phyloP scores from a whole-genome alignment of 257 asterid genomes.

The Pogostemon cablin region DNA sequence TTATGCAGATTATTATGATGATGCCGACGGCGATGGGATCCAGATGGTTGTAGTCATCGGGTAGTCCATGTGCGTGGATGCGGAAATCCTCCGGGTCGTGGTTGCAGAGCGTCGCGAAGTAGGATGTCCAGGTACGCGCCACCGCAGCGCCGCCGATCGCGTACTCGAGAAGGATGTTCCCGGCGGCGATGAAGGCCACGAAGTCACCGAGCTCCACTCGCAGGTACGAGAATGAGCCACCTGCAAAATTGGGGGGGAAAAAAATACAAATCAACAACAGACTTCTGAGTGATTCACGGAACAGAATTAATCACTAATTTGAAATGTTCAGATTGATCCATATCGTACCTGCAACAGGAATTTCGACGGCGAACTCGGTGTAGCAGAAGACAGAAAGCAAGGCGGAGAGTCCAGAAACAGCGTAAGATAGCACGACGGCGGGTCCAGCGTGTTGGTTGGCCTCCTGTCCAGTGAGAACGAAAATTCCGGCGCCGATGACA shows the following conservation, averaged over 20 bases:
- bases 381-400: constrained; percentile 85
- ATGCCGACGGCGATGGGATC: constrained; percentile 57
- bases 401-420: constrained; percentile 76
- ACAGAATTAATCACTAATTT: no score
- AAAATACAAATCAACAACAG: neutral
- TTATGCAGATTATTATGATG: constrained; percentile 35
- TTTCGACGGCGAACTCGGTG: constrained; percentile 86
- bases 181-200: constrained; percentile 58
- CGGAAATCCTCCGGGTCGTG: constrained; percentile 44
- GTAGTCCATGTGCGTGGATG: constrained; percentile 36
- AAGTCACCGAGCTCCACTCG: constrained; percentile 67
- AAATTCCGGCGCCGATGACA: constrained; percentile 86
- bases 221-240: constrained; percentile 62
- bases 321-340: neutral
- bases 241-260: constrained; percentile 14
- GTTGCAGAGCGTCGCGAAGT: constrained; percentile 56
- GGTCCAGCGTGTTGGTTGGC: constrained; percentile 60
- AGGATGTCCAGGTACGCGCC: constrained; percentile 65
- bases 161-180: constrained; percentile 61
- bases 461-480: constrained; percentile 76
- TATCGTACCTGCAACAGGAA: constrained; percentile 73
- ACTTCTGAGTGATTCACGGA: no score
- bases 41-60: constrained; percentile 46
- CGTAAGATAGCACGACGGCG: constrained; percentile 73
- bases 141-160: constrained; percentile 60